These are phyloP conservation scores for Candida golubevii DNA, from an alignment of 805 yeast species.

Conservation along the genomic window DNA sequence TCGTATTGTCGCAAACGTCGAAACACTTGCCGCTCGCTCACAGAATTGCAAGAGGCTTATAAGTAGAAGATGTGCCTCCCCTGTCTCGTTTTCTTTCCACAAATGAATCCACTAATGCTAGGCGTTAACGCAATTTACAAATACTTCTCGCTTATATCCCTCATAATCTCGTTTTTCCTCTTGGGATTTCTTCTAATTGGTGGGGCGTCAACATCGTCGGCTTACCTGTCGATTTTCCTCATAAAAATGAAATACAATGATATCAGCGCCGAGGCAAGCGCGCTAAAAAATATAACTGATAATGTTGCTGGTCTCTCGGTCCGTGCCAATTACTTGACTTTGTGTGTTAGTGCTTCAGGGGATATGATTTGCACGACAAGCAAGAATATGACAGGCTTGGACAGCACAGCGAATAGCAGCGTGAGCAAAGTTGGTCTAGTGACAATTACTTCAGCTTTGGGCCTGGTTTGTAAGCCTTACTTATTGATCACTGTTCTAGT, in stretches of 20 bases:
- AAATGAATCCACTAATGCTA: constrained; percentile 12
- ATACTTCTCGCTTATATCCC: constrained; percentile 23
- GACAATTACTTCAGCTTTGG: constrained; percentile 42
- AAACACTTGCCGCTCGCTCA: neutral
- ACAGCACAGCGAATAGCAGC: constrained; percentile 18
- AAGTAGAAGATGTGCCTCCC: constrained; percentile 12
- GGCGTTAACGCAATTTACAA: constrained; percentile 9
- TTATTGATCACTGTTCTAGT: constrained; percentile 47
- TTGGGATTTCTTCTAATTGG: constrained; percentile 55
- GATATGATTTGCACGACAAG: constrained; percentile 35
- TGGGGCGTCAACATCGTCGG: constrained; percentile 37
- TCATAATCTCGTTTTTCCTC: constrained; percentile 47
- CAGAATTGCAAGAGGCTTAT: neutral
- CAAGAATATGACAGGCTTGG: constrained; percentile 21
- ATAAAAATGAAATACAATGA: constrained; percentile 47
- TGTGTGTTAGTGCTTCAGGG: constrained; percentile 44
- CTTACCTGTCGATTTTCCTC: constrained; percentile 48
- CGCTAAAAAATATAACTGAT: constrained; percentile 1
- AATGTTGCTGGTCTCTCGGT: constrained; percentile 41
- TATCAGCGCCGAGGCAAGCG: constrained; percentile 12
- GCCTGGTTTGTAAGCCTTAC: constrained; percentile 50
- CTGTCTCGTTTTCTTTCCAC: constrained; percentile 5
- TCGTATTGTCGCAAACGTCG: too few relatives aligned
- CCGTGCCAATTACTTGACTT: constrained; percentile 51
- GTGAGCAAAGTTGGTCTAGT: constrained; percentile 43